Percentiles rank a stretch among this genome's conserved stretches.
Evolutionary conservation across 306 rosid species (phyloP).

Genomic region (Begonia peltatifolia): DNA sequence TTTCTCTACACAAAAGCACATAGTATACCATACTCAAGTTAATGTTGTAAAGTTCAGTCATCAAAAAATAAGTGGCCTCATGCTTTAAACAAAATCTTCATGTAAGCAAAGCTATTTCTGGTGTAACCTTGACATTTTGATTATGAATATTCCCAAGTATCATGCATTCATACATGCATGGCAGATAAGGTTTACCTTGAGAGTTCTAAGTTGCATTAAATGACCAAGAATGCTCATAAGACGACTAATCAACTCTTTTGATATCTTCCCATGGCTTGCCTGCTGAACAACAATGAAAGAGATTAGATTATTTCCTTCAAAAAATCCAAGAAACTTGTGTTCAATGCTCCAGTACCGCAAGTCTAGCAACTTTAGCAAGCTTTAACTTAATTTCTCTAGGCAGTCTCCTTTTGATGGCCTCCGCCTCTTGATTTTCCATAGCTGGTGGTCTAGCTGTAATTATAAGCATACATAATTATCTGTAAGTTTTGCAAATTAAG

Average conservation of each 20-base stretch:
- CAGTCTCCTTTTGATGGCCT: constrained; percentile 84
- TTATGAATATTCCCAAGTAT: not conserved
- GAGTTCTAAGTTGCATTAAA: constrained; percentile 88
- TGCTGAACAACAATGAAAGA: constrained; percentile 34
- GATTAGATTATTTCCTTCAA: not conserved
- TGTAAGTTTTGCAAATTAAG: constrained; percentile 10
- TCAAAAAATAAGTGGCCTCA: not conserved
- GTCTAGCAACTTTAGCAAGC: constrained; percentile 96
- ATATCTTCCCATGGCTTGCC: constrained; percentile 89
- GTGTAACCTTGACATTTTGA: too few species aligned
- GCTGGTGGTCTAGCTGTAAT: constrained; percentile 90
- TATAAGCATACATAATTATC: constrained; percentile 13
- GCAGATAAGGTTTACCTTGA: constrained; percentile 42
- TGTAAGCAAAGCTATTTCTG: too few species aligned
- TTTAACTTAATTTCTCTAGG: constrained; percentile 92
- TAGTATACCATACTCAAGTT: too few species aligned
- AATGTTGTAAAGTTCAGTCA: too few species aligned
- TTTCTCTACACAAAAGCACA: constrained; percentile 52
- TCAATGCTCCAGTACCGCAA: constrained; percentile 47
- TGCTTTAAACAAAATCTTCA: too few species aligned
- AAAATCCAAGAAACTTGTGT: not conserved
- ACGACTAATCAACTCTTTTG: constrained; percentile 78
- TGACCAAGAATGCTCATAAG: constrained; percentile 95
- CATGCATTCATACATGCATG: not conserved
- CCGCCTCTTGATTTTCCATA: constrained; percentile 69